A percentile compares a stretch with the other conserved stretches of the same genome.
These are phyloP conservation scores for Zasmidium citrigriseum DNA, from an alignment of 2,329 filamentous ascomycete genomes.

Conservation along the genomic window DNA sequence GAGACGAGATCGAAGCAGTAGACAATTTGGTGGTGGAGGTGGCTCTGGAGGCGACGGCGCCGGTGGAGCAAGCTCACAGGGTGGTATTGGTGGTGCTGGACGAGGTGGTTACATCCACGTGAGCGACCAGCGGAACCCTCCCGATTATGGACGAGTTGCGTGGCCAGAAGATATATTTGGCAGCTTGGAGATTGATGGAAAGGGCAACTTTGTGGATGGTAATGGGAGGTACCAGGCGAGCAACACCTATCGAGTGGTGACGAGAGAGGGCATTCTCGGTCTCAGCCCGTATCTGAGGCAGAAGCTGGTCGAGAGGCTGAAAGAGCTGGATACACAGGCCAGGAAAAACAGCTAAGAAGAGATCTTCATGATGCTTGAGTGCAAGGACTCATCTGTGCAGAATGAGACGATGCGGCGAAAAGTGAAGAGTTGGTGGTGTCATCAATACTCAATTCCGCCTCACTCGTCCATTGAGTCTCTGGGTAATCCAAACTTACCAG, in stretches of 20 bases:
- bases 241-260: constrained; percentile 63
- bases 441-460: not conserved
- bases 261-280: constrained; percentile 57
- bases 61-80: constrained; percentile 60
- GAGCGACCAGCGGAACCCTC: constrained; percentile 60
- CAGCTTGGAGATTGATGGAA: constrained; percentile 61
- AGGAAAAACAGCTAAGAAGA: constrained; percentile 20
- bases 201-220: constrained; percentile 58
- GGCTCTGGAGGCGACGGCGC: constrained; percentile 50
- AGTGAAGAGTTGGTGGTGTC: not conserved
- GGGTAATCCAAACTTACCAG: not conserved
- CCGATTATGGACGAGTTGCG: constrained; percentile 65
- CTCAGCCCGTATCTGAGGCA: constrained; percentile 36
- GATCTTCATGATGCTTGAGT: not conserved
- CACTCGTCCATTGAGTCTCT: not conserved
- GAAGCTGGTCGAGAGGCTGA: constrained; percentile 36
- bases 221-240: constrained; percentile 61
- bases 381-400: not conserved
- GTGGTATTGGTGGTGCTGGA: constrained; percentile 58
- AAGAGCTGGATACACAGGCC: constrained; percentile 34
- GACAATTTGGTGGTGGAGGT: constrained; percentile 38
- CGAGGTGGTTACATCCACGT: constrained; percentile 65
- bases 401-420: not conserved
- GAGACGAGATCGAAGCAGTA: constrained; percentile 21
- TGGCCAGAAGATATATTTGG: constrained; percentile 69